Conservation (phyloP, 208 protist genomes). For the Porcisia deanei region DNA sequence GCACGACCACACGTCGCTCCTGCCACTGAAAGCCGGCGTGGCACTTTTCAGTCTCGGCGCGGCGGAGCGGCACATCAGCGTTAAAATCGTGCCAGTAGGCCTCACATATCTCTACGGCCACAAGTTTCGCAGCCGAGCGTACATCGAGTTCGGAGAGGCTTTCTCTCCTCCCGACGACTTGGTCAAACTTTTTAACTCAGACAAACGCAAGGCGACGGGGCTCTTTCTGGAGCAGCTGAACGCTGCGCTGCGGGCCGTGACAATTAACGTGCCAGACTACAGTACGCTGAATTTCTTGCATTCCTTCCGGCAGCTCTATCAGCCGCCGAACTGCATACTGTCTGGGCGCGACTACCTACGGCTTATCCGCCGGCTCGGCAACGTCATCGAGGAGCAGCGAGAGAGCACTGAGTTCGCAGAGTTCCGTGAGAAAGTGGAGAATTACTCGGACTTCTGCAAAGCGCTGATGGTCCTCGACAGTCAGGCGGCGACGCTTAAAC, state of each 20-base stretch:
- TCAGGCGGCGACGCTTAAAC: constrained; percentile 82
- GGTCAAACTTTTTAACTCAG: constrained; percentile 65
- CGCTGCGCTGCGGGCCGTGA: constrained; percentile 76
- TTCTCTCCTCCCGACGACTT: constrained; percentile 75
- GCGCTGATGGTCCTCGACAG: constrained; percentile 84
- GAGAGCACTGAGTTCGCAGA: constrained; percentile 65
- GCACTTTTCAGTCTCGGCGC: constrained; percentile 92
- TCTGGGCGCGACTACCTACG: constrained; percentile 80
- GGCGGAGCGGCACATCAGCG: constrained; percentile 76
- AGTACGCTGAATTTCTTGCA: constrained; percentile 89
- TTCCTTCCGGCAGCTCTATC: constrained; percentile 89
- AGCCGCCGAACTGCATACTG: constrained; percentile 79
- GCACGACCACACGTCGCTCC: constrained; percentile 93
- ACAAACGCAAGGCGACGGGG: constrained; percentile 83
- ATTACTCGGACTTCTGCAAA: constrained; percentile 83
- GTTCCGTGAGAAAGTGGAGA: constrained; percentile 77
- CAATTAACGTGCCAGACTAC: constrained; percentile 93
- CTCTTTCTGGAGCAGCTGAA: constrained; percentile 85
- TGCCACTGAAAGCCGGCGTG: constrained; percentile 96
- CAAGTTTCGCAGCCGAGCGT: constrained; percentile 90
- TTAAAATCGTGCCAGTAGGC: constrained; percentile 90
- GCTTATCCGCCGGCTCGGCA: constrained; percentile 81
- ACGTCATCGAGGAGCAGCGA: constrained; percentile 69
- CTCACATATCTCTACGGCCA: constrained; percentile 94
- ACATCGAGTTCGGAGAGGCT: constrained; percentile 89